Base-by-base conservation (phyloP, 208 protist genomes). In the Wallacemonas sp. region DNA sequence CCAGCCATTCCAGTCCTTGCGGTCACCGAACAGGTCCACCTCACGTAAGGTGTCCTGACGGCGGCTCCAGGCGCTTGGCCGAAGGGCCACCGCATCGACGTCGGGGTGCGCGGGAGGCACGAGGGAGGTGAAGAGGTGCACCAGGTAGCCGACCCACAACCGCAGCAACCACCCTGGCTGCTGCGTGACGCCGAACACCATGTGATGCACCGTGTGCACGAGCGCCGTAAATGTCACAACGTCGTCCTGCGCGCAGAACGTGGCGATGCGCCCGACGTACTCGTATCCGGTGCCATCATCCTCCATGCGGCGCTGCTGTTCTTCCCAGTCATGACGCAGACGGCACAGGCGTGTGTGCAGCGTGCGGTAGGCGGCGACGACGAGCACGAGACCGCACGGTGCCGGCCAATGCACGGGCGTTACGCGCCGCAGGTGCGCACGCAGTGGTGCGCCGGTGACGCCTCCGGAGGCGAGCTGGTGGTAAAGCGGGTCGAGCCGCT, bases 71-170 rank as follows among this genome's bases (percentile, higher is more conserved):
- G 77, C 79, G 42, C 45, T 44, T 2, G 73, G 67, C 71, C 81
- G 68, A 37, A 87, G 66, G 36, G 66, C 42, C 34, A 90, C 66
- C 52, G 73, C 73, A 48, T 87, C 83, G n/a, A 73, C 60, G 1
- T 55, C 63, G 12, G 69, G 68, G 13, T 45, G 73, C 36, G 68
- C 63, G n/a, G 61, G 69, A n/a, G 88, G 88, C 27, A 94, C 82
- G 15, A 89, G 34, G n/a, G 70, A 71, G 9, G 58, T 53, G 63
- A 94, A 90, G 27, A 94, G 63, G 46, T 91, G 80, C 55, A 46
- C 59, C 33, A 94, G 73, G 68, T 88, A 83, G 37, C 78, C 81
- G 10, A 91, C 5, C 88, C 88, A 94, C 15, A 90, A 69, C 41
- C 77, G 84, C 42, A 91, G 66, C 53, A 94, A 68, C 12, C 80